Conservation (phyloP, 768 basidiomycete genomes). For the Auricularia sp. region DNA sequence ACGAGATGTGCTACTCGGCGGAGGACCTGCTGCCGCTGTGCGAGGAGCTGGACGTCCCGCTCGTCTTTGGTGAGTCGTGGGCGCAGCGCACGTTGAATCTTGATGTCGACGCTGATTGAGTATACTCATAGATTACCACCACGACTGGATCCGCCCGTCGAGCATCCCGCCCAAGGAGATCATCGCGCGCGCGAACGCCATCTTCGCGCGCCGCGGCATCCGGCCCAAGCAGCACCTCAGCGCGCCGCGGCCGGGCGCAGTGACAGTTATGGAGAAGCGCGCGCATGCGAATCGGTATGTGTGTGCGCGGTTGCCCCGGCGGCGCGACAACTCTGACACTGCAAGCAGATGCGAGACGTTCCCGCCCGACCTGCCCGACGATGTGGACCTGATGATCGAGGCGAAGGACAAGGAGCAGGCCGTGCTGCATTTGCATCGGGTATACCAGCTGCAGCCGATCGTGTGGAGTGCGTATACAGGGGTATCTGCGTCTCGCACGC, state of each 20-base stretch:
- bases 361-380: conserved; percentile 53
- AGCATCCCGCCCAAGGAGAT: conserved; percentile 46
- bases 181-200: conserved; percentile 63
- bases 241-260: conserved; percentile 78
- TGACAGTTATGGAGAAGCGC: conserved; percentile 71
- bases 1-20: conserved; percentile 87
- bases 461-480: conserved; percentile 22
- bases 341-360: conserved; percentile 42
- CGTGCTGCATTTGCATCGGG: conserved; percentile 72
- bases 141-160: conserved; percentile 50
- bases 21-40: conserved; percentile 83
- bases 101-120: conserved; percentile 26
- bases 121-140: conserved; percentile 57
- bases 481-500: neutral
- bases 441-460: conserved; percentile 62
- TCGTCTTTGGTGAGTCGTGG: conserved; percentile 42
- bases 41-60: conserved; percentile 67
- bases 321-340: neutral
- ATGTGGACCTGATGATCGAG: conserved; percentile 88
- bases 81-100: conserved; percentile 16
- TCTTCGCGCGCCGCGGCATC: conserved; percentile 69
- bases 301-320: neutral
- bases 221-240: conserved; percentile 87
- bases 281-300: conserved; percentile 72
- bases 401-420: conserved; percentile 93